Percentiles rank a stretch among this genome's conserved stretches.
Evolutionary conservation across 768 basidiomycete species (phyloP).

Genomic region (Lepiota venenata): DNA sequence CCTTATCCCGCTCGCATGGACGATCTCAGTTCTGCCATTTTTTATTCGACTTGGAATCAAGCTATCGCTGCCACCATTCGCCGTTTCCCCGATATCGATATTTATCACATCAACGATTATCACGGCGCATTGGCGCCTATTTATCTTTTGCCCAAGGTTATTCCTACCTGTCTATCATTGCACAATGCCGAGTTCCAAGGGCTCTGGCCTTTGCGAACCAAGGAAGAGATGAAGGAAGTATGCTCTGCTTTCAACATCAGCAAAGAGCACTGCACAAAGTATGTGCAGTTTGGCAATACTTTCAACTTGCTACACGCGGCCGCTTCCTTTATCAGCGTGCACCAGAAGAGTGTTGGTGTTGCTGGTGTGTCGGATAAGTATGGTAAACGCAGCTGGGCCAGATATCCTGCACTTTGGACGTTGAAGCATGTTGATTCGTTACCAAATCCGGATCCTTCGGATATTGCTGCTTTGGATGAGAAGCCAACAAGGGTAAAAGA

Average conservation of each 20-base stretch:
- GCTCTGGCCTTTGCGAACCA: conserved; percentile 93
- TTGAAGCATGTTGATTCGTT: conserved; percentile 93
- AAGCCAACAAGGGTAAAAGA: conserved; percentile 67
- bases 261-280: conserved; percentile 95
- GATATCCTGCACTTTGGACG: conserved; percentile 95
- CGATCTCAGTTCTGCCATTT: conserved; percentile 92
- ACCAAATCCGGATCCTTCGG: conserved; percentile 92
- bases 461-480: conserved; percentile 90
- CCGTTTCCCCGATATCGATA: conserved; percentile 81
- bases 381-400: conserved; percentile 94
- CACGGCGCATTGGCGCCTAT: conserved; percentile 90
- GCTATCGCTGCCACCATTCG: conserved; percentile 91
- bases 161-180: conserved; percentile 87
- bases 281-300: conserved; percentile 97
- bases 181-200: conserved; percentile 99
- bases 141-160: conserved; percentile 87
- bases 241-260: conserved; percentile 97
- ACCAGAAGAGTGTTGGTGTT: conserved; percentile 92
- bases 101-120: conserved; percentile 95
- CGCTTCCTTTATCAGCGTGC: conserved; percentile 87
- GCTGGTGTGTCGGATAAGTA: conserved; percentile 98
- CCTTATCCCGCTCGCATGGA: conserved; percentile 98
- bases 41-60: conserved; percentile 98
- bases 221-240: conserved; percentile 98
- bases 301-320: conserved; percentile 94